Evolutionary conservation across 164 flowering plant species (phyloP).

Genomic region (Litsea cubeba): DNA sequence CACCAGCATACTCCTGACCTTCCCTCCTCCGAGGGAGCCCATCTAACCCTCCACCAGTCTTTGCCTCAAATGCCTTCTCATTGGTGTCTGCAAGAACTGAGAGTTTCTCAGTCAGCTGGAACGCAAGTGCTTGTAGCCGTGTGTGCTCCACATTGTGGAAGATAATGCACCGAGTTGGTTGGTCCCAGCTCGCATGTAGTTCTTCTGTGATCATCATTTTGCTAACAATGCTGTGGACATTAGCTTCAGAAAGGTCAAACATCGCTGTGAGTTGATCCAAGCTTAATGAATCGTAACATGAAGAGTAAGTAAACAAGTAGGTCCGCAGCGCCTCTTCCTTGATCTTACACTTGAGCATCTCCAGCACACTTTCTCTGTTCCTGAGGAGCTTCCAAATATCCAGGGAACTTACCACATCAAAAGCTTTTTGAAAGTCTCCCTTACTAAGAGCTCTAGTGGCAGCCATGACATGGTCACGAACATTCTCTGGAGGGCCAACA

Average conservation of each 20-base stretch:
- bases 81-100: slow-evolving; percentile 73
- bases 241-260: slow-evolving; percentile 69
- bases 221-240: slow-evolving; percentile 63
- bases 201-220: slow-evolving; percentile 92
- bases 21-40: slow-evolving; percentile 63
- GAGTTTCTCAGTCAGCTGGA: slow-evolving; percentile 76
- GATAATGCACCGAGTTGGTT: slow-evolving; percentile 62
- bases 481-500: slow-evolving; percentile 92
- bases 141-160: slow-evolving; percentile 71
- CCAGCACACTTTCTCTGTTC: slow-evolving; percentile 53
- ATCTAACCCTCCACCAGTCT: slow-evolving; percentile 72
- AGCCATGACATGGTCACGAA: slow-evolving; percentile 87
- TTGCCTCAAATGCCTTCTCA: slow-evolving; percentile 76
- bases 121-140: slow-evolving; percentile 76
- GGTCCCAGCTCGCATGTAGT: slow-evolving; percentile 93
- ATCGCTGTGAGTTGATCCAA: slow-evolving; percentile 69
- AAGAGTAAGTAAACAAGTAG: slow-evolving; percentile 64
- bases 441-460: slow-evolving; percentile 75
- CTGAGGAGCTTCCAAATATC: slow-evolving; percentile 79
- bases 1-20: slow-evolving; percentile 57
- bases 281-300: slow-evolving; percentile 61
- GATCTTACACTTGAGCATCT: slow-evolving; percentile 70
- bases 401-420: slow-evolving; percentile 61
- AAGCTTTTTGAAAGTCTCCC: slow-evolving; percentile 72
- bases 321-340: slow-evolving; percentile 93